phyloP scores from a whole-genome alignment of 345 rosid genomes.

The Acer yangbiense region DNA sequence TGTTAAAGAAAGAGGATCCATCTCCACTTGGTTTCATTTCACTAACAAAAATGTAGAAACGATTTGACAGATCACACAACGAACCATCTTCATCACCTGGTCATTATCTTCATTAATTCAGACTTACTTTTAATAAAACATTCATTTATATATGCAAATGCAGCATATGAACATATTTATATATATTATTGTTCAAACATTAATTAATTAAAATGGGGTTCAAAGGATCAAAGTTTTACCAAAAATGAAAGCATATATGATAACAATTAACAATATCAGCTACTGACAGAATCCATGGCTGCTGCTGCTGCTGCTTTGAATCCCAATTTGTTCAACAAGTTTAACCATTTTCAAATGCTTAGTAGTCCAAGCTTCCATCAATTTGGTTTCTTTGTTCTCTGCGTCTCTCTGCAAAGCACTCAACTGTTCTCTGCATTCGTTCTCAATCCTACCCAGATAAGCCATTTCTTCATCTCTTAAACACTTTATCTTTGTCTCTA shows the following conservation, averaged over 20 bases:
- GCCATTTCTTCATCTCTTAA: slow-evolving; percentile 28
- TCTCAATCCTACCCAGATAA: slow-evolving; percentile 25
- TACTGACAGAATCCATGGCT: not conserved
- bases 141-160: not conserved
- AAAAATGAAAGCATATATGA: not conserved
- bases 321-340: slow-evolving; percentile 29
- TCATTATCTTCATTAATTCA: not conserved
- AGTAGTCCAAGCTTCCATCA: slow-evolving; percentile 30
- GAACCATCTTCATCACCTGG: not conserved
- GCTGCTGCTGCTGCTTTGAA: not conserved
- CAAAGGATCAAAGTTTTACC: not conserved
- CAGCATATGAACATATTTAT: not conserved
- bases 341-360: slow-evolving; percentile 23
- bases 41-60: slow-evolving; percentile 3
- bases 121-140: too few species aligned
- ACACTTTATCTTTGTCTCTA: slow-evolving; percentile 23
- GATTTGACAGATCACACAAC: slow-evolving; percentile 6
- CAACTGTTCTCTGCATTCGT: slow-evolving; percentile 24
- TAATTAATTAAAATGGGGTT: not conserved
- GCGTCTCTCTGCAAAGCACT: slow-evolving; percentile 24
- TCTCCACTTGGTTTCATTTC: too few species aligned
- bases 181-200: too few species aligned
- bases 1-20: too few species aligned
- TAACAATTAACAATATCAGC: too few species aligned
- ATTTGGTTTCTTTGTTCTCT: slow-evolving; percentile 23